phyloP scores from a whole-genome alignment of 495 filamentous ascomycete species.

The Penicillium cinerascens region DNA sequence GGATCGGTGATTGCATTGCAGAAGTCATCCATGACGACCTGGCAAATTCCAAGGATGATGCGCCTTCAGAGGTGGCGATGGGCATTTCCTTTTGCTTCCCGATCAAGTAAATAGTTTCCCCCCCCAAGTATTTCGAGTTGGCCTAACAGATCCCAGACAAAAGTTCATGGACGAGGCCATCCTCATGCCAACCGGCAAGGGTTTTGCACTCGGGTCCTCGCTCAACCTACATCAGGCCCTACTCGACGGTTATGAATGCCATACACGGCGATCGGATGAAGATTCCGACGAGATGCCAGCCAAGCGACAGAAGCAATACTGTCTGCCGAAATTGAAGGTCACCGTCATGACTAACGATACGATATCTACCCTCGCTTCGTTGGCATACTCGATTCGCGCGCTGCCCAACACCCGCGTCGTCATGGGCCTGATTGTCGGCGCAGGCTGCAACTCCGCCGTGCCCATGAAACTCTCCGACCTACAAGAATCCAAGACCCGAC shows the following conservation, averaged over 20 bases:
- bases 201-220: slow-evolving; percentile 64
- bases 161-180: slow-evolving; percentile 64
- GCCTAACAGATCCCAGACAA: slow-evolving; percentile 48
- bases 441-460: slow-evolving; percentile 73
- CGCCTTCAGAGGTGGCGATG: slow-evolving; percentile 53
- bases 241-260: slow-evolving; percentile 58
- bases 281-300: slow-evolving; percentile 17
- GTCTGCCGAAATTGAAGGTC: slow-evolving; percentile 60
- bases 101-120: slow-evolving; percentile 55
- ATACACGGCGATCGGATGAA: slow-evolving; percentile 31
- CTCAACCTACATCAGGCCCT: slow-evolving; percentile 66
- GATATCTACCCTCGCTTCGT: slow-evolving; percentile 68
- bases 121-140: neutral
- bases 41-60: slow-evolving; percentile 24
- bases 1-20: slow-evolving; percentile 70
- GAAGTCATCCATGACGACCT: slow-evolving; percentile 56
- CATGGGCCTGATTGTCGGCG: slow-evolving; percentile 73
- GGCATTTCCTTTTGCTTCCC: slow-evolving; percentile 81
- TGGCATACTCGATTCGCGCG: slow-evolving; percentile 57
- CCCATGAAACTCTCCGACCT: slow-evolving; percentile 59
- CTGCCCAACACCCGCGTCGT: slow-evolving; percentile 61
- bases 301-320: slow-evolving; percentile 33
- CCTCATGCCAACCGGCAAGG: slow-evolving; percentile 76
- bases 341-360: slow-evolving; percentile 73
- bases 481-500: slow-evolving; percentile 51